Conservation (phyloP, 2,329 filamentous ascomycete species). For the Fusarium mexicanum region DNA sequence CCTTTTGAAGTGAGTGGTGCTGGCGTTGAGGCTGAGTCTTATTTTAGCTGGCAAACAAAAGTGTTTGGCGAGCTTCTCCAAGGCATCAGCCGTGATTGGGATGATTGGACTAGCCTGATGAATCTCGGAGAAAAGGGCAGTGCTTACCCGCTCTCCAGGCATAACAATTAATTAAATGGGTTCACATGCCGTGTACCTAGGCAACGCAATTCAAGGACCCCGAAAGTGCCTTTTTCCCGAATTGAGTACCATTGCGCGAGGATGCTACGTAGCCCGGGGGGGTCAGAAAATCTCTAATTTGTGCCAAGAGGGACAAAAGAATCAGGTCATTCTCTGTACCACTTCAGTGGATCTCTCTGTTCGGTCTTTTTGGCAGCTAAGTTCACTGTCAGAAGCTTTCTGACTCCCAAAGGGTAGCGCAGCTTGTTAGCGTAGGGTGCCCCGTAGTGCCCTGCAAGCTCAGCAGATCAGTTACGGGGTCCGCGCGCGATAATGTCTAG, state of each 20-base stretch:
- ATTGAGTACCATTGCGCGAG: background rate
- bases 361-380: background rate
- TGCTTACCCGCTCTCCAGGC: background rate
- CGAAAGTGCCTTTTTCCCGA: background rate
- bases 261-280: background rate
- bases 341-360: fast-evolving
- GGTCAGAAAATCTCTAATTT: background rate
- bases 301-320: fast-evolving
- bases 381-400: background rate
- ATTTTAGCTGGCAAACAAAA: background rate
- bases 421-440: background rate
- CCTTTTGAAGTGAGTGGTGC: background rate
- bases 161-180: background rate
- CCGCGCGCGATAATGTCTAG: background rate
- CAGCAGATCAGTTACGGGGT: background rate
- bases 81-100: background rate
- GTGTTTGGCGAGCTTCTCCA: background rate
- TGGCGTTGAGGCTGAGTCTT: background rate
- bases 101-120: background rate
- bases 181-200: background rate
- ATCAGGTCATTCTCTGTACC: fast-evolving
- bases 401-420: background rate
- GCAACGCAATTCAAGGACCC: background rate
- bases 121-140: background rate
- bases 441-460: background rate